phyloP scores from a whole-genome alignment of 441 rosid genomes.

The Adansonia grandidieri region DNA sequence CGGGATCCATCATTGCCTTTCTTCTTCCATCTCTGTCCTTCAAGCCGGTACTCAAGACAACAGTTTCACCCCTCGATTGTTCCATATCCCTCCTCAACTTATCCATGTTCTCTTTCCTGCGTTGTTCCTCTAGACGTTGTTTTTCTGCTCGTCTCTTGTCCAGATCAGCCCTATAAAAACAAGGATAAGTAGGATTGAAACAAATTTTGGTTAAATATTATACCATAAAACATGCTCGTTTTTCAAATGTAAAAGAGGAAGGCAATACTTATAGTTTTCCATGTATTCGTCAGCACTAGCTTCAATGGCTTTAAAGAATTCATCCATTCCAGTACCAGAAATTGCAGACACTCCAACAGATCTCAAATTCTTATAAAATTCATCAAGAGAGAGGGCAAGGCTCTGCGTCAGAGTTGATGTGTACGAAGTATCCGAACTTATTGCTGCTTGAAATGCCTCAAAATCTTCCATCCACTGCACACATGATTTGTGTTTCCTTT shows the following conservation, averaged over 20 bases:
- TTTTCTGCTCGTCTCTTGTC: constrained; percentile 85
- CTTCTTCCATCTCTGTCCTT: constrained; percentile 46
- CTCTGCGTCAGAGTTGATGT: constrained; percentile 75
- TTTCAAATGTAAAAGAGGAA: constrained; percentile 9
- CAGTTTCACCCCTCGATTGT: constrained; percentile 78
- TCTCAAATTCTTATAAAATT: constrained; percentile 76
- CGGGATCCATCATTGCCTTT: constrained; percentile 44
- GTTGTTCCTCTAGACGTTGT: constrained; percentile 75
- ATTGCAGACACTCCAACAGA: constrained; percentile 95
- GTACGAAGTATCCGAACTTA: constrained; percentile 70
- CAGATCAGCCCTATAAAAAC: constrained; percentile 73
- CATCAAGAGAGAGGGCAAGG: constrained; percentile 79
- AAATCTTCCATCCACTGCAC: constrained; percentile 96
- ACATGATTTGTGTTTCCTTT: background rate
- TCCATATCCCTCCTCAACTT: constrained; percentile 84
- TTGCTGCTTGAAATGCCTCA: constrained; percentile 83
- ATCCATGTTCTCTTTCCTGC: constrained; percentile 66
- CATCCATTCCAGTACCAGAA: constrained; percentile 88
- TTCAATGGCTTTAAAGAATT: constrained; percentile 80
- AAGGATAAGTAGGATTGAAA: background rate
- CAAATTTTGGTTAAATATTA: background rate
- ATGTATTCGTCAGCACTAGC: constrained; percentile 85
- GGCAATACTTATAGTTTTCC: constrained; percentile 77
- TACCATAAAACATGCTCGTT: background rate
- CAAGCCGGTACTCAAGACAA: constrained; percentile 81